These are phyloP conservation scores for Boechera stricta DNA, from an alignment of 345 rosid genomes.

Conservation along the genomic window DNA sequence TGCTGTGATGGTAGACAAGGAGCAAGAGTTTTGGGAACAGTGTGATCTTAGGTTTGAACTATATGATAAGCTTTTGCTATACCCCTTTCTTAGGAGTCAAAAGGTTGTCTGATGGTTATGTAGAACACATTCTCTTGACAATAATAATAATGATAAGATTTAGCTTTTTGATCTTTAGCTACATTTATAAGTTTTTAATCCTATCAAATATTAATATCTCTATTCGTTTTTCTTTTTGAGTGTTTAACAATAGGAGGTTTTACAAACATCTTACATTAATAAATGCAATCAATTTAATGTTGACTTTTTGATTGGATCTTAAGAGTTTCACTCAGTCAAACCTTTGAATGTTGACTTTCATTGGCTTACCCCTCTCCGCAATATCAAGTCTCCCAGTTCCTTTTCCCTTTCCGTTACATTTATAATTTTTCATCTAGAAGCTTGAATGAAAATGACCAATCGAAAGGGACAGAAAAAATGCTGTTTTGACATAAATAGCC, in stretches of 20 bases:
- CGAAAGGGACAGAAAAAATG: neutral
- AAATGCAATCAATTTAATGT: neutral
- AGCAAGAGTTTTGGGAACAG: slow-evolving; percentile 13
- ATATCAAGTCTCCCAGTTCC: neutral
- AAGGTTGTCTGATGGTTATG: slow-evolving; percentile 18
- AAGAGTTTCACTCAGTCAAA: slow-evolving; percentile 32
- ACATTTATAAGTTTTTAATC: too few species aligned
- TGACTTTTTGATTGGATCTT: neutral
- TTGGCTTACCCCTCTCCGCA: neutral
- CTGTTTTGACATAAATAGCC: slow-evolving; percentile 20
- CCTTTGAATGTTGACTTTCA: slow-evolving; percentile 27
- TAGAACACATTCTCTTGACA: neutral
- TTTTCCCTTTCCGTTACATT: neutral
- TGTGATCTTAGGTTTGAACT: slow-evolving; percentile 9
- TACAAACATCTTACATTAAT: too few species aligned
- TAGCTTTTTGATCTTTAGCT: too few species aligned
- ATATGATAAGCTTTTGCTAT: neutral
- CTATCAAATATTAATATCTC: too few species aligned
- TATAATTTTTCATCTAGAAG: neutral
- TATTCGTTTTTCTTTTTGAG: too few species aligned
- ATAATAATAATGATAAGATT: too few species aligned
- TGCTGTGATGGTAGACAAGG: slow-evolving; percentile 34
- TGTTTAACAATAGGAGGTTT: too few species aligned
- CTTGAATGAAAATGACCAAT: neutral
- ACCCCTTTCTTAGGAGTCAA: slow-evolving; percentile 41